Conservation (phyloP, 139 green algal genomes). For the Haematococcus sp. region DNA sequence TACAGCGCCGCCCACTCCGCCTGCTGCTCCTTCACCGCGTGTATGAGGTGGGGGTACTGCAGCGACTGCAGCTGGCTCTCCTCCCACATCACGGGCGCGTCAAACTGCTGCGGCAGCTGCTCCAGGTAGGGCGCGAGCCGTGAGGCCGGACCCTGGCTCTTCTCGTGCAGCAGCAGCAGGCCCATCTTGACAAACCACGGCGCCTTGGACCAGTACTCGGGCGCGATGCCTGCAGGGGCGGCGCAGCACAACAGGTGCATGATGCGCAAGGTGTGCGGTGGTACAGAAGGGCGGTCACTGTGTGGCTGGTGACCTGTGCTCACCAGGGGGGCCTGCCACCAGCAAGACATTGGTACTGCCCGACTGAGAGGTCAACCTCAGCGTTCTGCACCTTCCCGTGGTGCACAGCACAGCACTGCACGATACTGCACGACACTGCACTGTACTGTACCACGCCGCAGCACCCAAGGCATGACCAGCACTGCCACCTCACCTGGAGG, state of each 20-base stretch:
- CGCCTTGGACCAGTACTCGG: constrained; percentile 48
- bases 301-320: background rate
- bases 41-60: constrained; percentile 57
- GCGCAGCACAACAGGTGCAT: too few species aligned
- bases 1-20: constrained; percentile 60
- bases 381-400: too few species aligned
- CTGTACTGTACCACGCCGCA: too few species aligned
- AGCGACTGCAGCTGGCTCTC: constrained; percentile 53
- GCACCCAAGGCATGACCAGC: too few species aligned
- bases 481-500: constrained; percentile 10
- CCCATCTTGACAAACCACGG: constrained; percentile 74
- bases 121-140: constrained; percentile 55
- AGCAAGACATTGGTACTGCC: too few species aligned
- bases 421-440: too few species aligned
- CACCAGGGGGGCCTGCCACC: background rate
- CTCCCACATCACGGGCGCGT: constrained; percentile 67
- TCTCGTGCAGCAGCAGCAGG: constrained; percentile 69
- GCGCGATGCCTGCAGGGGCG: too few species aligned
- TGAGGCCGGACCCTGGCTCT: constrained; percentile 29
- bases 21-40: constrained; percentile 64
- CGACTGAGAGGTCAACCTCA: too few species aligned
- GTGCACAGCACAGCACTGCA: too few species aligned
- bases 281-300: too few species aligned
- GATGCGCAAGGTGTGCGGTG: too few species aligned
- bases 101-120: constrained; percentile 60